These are phyloP conservation scores for Penicillium flavigenum DNA, from an alignment of 495 filamentous ascomycete genomes.

Conservation along the genomic window DNA sequence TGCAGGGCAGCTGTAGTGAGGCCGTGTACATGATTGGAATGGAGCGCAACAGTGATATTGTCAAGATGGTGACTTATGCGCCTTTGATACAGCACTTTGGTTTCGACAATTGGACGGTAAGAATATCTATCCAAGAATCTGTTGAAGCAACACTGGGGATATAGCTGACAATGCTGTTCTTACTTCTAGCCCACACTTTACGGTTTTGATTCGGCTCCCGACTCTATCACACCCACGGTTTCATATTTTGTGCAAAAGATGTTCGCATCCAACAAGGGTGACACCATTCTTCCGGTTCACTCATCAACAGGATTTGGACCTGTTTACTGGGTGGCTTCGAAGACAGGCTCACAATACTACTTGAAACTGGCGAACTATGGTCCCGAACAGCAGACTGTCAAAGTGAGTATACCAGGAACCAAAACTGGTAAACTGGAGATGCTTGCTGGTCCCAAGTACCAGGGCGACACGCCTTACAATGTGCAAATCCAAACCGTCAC, in stretches of 20 bases:
- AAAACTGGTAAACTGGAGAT: conserved; percentile 28
- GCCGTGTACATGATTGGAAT: conserved; percentile 66
- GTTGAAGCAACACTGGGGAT: neutral
- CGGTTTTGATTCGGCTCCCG: conserved; percentile 47
- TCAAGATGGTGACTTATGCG: conserved; percentile 55
- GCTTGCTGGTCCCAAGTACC: conserved; percentile 25
- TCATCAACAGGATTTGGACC: conserved; percentile 48
- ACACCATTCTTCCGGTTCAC: conserved; percentile 52
- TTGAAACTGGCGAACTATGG: conserved; percentile 40
- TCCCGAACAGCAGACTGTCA: conserved; percentile 22
- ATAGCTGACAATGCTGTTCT: neutral
- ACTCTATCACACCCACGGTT: conserved; percentile 38
- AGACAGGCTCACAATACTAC: conserved; percentile 31
- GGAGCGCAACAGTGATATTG: conserved; percentile 62
- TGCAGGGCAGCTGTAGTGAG: conserved; percentile 63
- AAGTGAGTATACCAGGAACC: conserved; percentile 28
- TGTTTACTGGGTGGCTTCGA: conserved; percentile 58
- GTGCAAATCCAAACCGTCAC: conserved; percentile 20
- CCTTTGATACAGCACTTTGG: conserved; percentile 48
- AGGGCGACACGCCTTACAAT: conserved; percentile 27
- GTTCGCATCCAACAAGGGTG: conserved; percentile 52
- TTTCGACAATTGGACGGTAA: conserved; percentile 43
- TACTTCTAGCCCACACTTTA: conserved; percentile 35
- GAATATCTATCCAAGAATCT: neutral
- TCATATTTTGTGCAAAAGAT: conserved; percentile 47